Evolutionary conservation across 2,329 filamentous ascomycete genomes (phyloP), one percentile per base, ranked within the genome.

Genomic region (Stemphylium beticola): DNA sequence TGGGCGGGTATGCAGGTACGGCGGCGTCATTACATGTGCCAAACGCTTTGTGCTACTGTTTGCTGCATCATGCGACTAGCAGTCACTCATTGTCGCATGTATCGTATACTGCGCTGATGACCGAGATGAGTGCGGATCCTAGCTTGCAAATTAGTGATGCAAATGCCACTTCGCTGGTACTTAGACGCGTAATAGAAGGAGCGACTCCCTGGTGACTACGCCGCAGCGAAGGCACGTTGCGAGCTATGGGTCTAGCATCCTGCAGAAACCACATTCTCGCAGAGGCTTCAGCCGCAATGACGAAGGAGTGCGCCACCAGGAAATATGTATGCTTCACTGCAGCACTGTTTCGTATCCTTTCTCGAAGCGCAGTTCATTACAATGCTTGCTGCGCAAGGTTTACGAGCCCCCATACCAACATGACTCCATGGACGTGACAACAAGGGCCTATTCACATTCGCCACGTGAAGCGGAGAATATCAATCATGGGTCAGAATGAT

Each of bases 121-220:
- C 39, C 14, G 37, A 41, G 18, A 49, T 34, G n/a, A 49, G n/a
- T 43, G 44, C 39, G 38, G 39, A 36, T 49, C 22, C 15, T 20
- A 44, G 8, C 15, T 34, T 10, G 41, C 29, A 22, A 10, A 18
- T 20, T 33, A 12, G 14, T 24, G n/a, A 32, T 39, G 26, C 20
- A 4, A 32, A 14, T 24, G 32, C 7, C 31, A 6, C 37, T 42
- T 26, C 11, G 31, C 20, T 26, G n/a, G 14, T 36, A 31, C 18
- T 8, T 22, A 8, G 45, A 41, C 22, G 29, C 45, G 29, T 22
- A 47, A 39, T 38, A 22, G 31, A 33, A 40, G 37, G 29, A 33
- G 18, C n/a, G 37, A 26, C 26, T 31, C 29, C n/a, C 37, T 41
- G 37, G 14, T 40, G 18, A 48, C 29, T 39, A 32, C 36, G 37